Evolutionary conservation across 331 rosid species (phyloP).

Genomic region (Malus hybrid): DNA sequence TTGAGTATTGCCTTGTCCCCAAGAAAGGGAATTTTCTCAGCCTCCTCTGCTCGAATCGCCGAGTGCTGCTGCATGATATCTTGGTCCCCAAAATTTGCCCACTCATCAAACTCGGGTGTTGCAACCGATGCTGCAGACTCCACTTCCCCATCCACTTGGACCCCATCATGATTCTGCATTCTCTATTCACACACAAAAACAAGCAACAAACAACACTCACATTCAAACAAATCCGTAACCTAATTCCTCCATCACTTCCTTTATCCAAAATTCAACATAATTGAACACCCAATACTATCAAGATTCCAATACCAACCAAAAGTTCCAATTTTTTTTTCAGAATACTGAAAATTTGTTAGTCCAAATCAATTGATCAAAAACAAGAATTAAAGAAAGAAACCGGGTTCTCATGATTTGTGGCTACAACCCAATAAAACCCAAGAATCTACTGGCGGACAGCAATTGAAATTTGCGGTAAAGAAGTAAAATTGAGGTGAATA

Average conservation of each 20-base stretch:
- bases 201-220: neutral
- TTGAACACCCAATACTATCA: neutral
- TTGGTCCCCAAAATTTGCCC: constrained; percentile 59
- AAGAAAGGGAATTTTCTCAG: constrained; percentile 59
- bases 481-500: neutral
- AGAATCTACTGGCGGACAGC: neutral
- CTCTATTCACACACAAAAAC: constrained; percentile 13
- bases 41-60: constrained; percentile 61
- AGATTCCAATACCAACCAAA: neutral
- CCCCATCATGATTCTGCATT: constrained; percentile 61
- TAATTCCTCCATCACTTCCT: neutral
- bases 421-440: neutral
- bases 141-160: constrained; percentile 35
- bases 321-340: neutral
- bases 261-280: neutral
- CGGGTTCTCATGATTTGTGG: neutral
- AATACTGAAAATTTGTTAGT: neutral
- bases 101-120: constrained; percentile 34
- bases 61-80: constrained; percentile 71
- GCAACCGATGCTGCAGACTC: constrained; percentile 23
- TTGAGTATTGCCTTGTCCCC: constrained; percentile 78
- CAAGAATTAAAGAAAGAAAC: neutral
- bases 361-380: neutral
- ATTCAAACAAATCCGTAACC: neutral
- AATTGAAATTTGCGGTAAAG: neutral